Percentiles rank a stretch among this genome's conserved stretches.
These are phyloP conservation scores for Flaveria trinervia DNA, from an alignment of 129 eudicot species.

Conservation along the genomic window DNA sequence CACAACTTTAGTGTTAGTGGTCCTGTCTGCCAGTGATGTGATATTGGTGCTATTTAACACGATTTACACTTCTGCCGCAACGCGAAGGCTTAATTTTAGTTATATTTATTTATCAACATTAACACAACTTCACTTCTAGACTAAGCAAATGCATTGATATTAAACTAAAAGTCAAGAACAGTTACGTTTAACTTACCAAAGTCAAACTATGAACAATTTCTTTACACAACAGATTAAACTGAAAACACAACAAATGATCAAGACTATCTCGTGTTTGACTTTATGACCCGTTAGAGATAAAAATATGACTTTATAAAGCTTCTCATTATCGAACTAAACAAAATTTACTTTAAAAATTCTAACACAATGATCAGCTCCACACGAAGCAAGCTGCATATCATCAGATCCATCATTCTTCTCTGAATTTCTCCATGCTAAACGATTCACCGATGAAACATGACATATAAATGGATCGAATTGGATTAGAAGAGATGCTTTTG, in stretches of 20 bases:
- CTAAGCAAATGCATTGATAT: background rate
- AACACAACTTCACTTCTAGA: background rate
- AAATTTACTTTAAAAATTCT: slow-evolving; percentile 60
- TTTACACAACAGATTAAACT: slow-evolving; percentile 2
- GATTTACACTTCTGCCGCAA: too few species aligned
- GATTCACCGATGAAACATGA: slow-evolving; percentile 76
- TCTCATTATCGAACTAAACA: slow-evolving; percentile 17
- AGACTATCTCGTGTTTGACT: background rate
- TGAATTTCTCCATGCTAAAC: slow-evolving; percentile 65
- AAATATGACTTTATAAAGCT: background rate
- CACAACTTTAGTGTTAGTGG: too few species aligned
- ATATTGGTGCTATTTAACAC: too few species aligned
- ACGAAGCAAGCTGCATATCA: slow-evolving; percentile 77
- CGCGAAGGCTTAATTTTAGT: too few species aligned
- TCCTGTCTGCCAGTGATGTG: too few species aligned
- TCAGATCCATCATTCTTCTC: slow-evolving; percentile 49
- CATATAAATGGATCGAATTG: slow-evolving; percentile 82
- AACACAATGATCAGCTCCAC: slow-evolving; percentile 95
- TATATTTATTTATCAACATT: background rate
- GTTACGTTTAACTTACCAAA: slow-evolving; percentile 8
- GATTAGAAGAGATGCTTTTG: slow-evolving; percentile 41
- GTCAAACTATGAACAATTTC: slow-evolving; percentile 26
- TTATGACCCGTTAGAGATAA: too few species aligned
- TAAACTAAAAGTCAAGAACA: slow-evolving; percentile 8
- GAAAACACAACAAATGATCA: background rate